Base-by-base conservation (phyloP, 164 flowering plant genomes). In the Platanus orientalis region DNA sequence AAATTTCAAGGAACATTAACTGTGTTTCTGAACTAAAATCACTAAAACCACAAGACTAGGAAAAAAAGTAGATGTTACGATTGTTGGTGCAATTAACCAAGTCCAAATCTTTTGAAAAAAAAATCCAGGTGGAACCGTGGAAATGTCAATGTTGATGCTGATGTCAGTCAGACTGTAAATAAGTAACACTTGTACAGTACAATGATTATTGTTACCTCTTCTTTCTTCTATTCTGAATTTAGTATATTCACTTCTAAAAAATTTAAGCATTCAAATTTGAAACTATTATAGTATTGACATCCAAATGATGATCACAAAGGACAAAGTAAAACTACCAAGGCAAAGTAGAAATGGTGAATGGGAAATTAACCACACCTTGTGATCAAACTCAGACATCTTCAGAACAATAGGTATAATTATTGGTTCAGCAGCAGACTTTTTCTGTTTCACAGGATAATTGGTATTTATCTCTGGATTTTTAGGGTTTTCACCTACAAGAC, bases 361-460 rank as follows among this genome's bases (percentile, higher is more conserved):
- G 28, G 54, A 11, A 17, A 4, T 24, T 23, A 49, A 58, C 27
- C 68, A 58, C 39, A 94, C 98, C 96, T 89, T 90, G 75, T 91
- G 99, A 74, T 94, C 99, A 79, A 91, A 94, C 69, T 94, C 96
- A 40, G 96, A 84, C 99, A 94, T 94, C 82, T 86, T 88, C 69
- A 94, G 75, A 62, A 91, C 93, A 61, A 94, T 77, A 27, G 97
- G 96, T 45, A 94, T 70, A 67, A 94, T 79, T 70, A 94, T 73
- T 58, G 97, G 94, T 65, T 89, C 87, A 51, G 88, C 69, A 65
- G 84, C 84, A 71, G 87, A 75, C 65, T 80, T 85, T 54, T 79
- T 85, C 69, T 77, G 84, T 62, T 57, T 73, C 53, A 58, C 71
- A 63, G 74, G 32, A 58, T 64, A 73, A 54, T 42, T 73, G 32